Evolutionary conservation across 1,284 basidiomycete species (phyloP), one percentile per base, ranked within the genome.

Genomic region (Flammula alnicola): DNA sequence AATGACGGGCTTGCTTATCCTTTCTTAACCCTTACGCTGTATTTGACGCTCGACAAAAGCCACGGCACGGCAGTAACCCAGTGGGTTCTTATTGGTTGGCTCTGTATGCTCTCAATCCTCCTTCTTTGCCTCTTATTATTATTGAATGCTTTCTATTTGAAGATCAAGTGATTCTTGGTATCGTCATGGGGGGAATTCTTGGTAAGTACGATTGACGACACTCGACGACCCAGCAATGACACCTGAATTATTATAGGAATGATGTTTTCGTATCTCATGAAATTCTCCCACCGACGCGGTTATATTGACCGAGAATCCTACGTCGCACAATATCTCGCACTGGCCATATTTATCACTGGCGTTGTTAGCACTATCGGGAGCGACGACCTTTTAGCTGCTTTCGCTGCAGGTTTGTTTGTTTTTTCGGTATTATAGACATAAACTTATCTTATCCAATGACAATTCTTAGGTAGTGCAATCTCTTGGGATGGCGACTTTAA

Each of bases 401-500:
- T 98, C 65, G 94, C 94, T 19, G 95, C 93, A 63, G 95, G 95
- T 75, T 42, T 39, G 69, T 54, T 5, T 26, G 5, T 49, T n/a
- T 22, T 14, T 43, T 12, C 40, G 10, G n/a, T n/a, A 8, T n/a
- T 9, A 0, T 14, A 10, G 5, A 32, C 10, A 16, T 4, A 32
- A n/a, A n/a, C 17, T 6, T 32, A 33, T 25, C 27, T 44, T 35
- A 40, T 27, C 11, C 4, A n/a, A 23, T 3, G 1, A 8, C 17
- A 1, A 17, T 23, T 19, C 32, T 10, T 52, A 89, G 88, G 87
- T 1, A 87, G 80, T 48, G 93, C 95, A 0, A 90, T 97, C 59
- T 93, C 93, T 1, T 98, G 95, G 95, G 94, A 98, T 63, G 90
- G 93, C 32, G 82, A 94, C 66, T 97, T 96, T 73, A 92, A 92